These are phyloP conservation scores for Russula griseocarnosa DNA, from an alignment of 768 basidiomycete genomes.

Conservation along the genomic window DNA sequence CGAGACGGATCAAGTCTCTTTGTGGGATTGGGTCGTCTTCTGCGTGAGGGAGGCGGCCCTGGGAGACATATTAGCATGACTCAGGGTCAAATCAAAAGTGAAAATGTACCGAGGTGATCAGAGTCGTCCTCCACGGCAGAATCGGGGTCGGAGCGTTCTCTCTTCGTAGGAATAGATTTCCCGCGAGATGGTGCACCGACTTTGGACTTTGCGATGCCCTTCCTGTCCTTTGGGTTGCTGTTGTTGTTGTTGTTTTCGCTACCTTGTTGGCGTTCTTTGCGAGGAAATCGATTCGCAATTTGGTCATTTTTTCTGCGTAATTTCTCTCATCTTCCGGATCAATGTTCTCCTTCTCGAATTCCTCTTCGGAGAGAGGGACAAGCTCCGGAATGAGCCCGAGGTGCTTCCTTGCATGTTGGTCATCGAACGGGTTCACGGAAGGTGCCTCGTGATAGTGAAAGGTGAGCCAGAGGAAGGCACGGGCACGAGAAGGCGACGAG, in stretches of 20 bases:
- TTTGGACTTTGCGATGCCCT: slow-evolving; percentile 15
- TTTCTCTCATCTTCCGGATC: slow-evolving; percentile 42
- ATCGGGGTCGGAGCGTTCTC: slow-evolving; percentile 23
- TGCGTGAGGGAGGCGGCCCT: slow-evolving; percentile 5
- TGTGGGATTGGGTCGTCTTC: neutral
- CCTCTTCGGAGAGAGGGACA: slow-evolving; percentile 32
- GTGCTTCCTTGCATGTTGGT: slow-evolving; percentile 32
- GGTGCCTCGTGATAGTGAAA: slow-evolving; percentile 46
- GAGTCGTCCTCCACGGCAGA: slow-evolving; percentile 20
- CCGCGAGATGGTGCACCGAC: slow-evolving; percentile 5
- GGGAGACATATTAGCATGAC: neutral
- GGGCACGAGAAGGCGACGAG: slow-evolving; percentile 42
- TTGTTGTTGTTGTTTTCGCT: slow-evolving; percentile 24
- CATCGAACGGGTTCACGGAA: slow-evolving; percentile 39
- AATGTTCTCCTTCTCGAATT: slow-evolving; percentile 42
- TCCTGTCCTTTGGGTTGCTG: slow-evolving; percentile 19
- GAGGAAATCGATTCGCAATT: slow-evolving; percentile 38
- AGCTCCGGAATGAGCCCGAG: slow-evolving; percentile 35
- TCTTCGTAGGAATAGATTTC: slow-evolving; percentile 19
- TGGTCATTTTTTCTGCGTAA: slow-evolving; percentile 42
- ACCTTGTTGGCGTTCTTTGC: slow-evolving; percentile 31
- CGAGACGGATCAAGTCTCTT: slow-evolving; percentile 5
- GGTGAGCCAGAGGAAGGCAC: slow-evolving; percentile 46
- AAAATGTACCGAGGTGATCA: slow-evolving; percentile 4
- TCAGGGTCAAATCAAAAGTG: too few species aligned